Conservation (phyloP, 2,329 filamentous ascomycete species). For the Raffaelea arxii region DNA sequence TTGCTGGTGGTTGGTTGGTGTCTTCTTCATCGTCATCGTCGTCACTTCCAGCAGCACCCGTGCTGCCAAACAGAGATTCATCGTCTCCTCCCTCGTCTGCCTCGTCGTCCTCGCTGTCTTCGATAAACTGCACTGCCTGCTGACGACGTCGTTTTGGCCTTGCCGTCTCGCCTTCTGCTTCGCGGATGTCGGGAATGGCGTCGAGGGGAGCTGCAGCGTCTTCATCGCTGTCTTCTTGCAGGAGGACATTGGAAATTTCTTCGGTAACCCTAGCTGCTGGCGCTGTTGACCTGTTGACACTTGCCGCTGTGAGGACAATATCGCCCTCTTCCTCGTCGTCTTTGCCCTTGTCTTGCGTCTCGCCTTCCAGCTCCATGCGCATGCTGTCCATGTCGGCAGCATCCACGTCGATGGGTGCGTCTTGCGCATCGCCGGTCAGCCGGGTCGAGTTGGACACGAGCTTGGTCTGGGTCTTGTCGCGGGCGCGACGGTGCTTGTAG, state of each 20-base stretch:
- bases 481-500: constrained; percentile 73
- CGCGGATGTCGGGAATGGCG: constrained; percentile 9
- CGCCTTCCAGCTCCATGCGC: neutral
- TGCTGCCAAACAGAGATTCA: constrained; percentile 14
- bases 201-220: constrained; percentile 1
- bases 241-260: too few relatives aligned
- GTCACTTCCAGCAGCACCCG: constrained; percentile 12
- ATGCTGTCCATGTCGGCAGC: constrained; percentile 3
- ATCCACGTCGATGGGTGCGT: constrained; percentile 45
- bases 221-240: constrained; percentile 23
- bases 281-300: neutral
- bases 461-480: constrained; percentile 42
- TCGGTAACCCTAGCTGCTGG: neutral
- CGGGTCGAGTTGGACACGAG: constrained; percentile 54
- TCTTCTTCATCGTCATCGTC: constrained; percentile 23
- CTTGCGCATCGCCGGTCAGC: constrained; percentile 46
- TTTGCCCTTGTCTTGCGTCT: constrained; percentile 14
- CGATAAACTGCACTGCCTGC: constrained; percentile 19
- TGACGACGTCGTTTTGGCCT: constrained; percentile 18
- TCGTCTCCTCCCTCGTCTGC: constrained; percentile 11
- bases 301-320: constrained; percentile 29
- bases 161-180: constrained; percentile 1
- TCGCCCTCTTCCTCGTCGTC: constrained; percentile 55
- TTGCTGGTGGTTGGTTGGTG: constrained; percentile 31
- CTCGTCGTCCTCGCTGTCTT: constrained; percentile 24